phyloP scores from a whole-genome alignment of 257 asterid species.

The Parsonsia alboflavescens region DNA sequence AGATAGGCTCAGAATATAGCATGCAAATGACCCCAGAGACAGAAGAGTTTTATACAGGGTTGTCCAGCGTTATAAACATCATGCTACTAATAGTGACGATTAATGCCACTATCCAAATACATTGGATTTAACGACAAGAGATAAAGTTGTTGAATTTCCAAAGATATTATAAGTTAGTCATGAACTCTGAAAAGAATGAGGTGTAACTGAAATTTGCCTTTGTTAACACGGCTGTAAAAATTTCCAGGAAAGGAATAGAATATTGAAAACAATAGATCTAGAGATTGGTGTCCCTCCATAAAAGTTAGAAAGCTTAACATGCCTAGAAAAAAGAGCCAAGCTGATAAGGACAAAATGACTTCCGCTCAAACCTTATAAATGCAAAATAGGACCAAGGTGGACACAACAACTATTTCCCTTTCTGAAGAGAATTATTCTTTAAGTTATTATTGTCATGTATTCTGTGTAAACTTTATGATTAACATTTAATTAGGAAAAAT shows the following conservation, averaged over 20 bases:
- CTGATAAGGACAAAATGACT: not conserved
- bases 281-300: not conserved
- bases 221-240: not conserved
- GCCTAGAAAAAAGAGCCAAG: not conserved
- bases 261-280: not conserved
- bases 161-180: not conserved
- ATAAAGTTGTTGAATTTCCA: not conserved
- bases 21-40: not conserved
- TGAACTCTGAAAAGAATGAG: not conserved
- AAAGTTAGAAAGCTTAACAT: not conserved
- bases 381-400: not conserved
- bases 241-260: not conserved
- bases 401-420: not conserved
- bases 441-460: not conserved
- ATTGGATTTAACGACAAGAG: not conserved
- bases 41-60: not conserved
- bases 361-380: not conserved
- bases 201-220: not conserved
- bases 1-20: not conserved
- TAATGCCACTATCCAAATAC: not conserved
- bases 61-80: not conserved
- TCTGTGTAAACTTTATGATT: not conserved
- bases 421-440: not conserved
- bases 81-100: not conserved
- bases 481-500: slow-evolving; percentile 7